phyloP scores from a whole-genome alignment of 148 eudicot genomes.

The Nepenthes gracilis region DNA sequence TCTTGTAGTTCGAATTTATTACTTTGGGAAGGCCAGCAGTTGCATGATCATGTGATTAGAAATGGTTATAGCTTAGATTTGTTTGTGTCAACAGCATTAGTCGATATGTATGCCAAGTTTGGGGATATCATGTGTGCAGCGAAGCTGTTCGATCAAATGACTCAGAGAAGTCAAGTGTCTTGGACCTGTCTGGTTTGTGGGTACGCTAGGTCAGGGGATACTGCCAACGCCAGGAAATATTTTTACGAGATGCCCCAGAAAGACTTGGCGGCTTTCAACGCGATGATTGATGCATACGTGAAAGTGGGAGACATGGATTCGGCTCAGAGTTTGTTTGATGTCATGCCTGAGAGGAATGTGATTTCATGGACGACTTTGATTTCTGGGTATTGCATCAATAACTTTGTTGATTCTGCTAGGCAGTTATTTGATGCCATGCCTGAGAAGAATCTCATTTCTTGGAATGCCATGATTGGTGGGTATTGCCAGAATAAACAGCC shows the following conservation, averaged over 20 bases:
- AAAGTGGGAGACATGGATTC: slow-evolving; percentile 48
- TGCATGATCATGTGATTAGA: slow-evolving; percentile 48
- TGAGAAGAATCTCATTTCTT: slow-evolving; percentile 44
- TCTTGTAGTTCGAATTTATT: slow-evolving; percentile 35
- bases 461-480: slow-evolving; percentile 82
- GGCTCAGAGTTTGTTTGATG: slow-evolving; percentile 38
- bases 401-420: slow-evolving; percentile 38
- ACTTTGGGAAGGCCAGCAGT: slow-evolving; percentile 32
- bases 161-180: slow-evolving; percentile 50
- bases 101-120: slow-evolving; percentile 68
- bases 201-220: slow-evolving; percentile 44
- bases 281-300: slow-evolving; percentile 57
- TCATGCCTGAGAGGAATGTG: slow-evolving; percentile 52
- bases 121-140: slow-evolving; percentile 38
- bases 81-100: slow-evolving; percentile 46
- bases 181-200: slow-evolving; percentile 77
- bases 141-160: slow-evolving; percentile 65
- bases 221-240: slow-evolving; percentile 28
- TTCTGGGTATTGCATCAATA: slow-evolving; percentile 52
- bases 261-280: slow-evolving; percentile 48
- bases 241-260: slow-evolving; percentile 54
- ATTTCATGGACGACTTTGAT: slow-evolving; percentile 66
- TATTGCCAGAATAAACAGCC: slow-evolving; percentile 54
- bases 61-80: slow-evolving; percentile 46
- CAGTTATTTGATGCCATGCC: slow-evolving; percentile 60